These are phyloP conservation scores for Diplodia seriata DNA, from an alignment of 2,329 filamentous ascomycete species.

Conservation along the genomic window DNA sequence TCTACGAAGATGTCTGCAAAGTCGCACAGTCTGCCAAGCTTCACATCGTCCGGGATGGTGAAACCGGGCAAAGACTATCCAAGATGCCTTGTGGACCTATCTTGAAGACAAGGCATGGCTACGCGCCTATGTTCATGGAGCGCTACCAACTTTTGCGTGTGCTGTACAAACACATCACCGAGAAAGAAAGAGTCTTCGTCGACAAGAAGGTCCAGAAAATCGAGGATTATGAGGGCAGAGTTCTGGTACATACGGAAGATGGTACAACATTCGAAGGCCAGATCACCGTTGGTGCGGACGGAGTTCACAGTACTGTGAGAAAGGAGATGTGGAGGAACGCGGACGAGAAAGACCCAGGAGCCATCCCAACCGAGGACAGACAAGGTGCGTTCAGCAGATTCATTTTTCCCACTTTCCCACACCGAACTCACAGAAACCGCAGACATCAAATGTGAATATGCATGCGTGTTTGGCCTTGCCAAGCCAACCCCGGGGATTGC, in stretches of 20 bases:
- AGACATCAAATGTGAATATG: conserved; percentile 25
- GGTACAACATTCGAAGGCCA: conserved; percentile 1
- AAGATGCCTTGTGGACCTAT: conserved; percentile 5
- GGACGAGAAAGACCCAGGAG: conserved; percentile 1
- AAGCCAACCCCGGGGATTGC: neutral
- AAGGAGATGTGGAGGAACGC: conserved; percentile 29
- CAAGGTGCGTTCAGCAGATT: neutral
- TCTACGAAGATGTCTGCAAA: conserved; percentile 7
- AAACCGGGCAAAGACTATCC: neutral
- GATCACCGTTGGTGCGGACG: conserved; percentile 28
- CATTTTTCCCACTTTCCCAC: neutral
- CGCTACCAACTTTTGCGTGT: conserved; percentile 32
- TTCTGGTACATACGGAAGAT: neutral
- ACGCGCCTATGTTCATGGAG: conserved; percentile 26
- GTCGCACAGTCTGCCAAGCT: conserved; percentile 2
- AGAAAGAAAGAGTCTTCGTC: conserved; percentile 37
- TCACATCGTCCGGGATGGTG: conserved; percentile 14
- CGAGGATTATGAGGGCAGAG: neutral
- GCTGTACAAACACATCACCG: conserved; percentile 37
- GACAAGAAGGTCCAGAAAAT: conserved; percentile 27
- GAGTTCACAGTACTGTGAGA: conserved; percentile 30
- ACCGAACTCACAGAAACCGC: neutral
- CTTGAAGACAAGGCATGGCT: conserved; percentile 31
- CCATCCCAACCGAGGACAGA: conserved; percentile 6
- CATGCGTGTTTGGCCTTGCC: conserved; percentile 9